Evolutionary conservation across 768 basidiomycete species (phyloP).

Genomic region (Leccinum longicurvipes): DNA sequence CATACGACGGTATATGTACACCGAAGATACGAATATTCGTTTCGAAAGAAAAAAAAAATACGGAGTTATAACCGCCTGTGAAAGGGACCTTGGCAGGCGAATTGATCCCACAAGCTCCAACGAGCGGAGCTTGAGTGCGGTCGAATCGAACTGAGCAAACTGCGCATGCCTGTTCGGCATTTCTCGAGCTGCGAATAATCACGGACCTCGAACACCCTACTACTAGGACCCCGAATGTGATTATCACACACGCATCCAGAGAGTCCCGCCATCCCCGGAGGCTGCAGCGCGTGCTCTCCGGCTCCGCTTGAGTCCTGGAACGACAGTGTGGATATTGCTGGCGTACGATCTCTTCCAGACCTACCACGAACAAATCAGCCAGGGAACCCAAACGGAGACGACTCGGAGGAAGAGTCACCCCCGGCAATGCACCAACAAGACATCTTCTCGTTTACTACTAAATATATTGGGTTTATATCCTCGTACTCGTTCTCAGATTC

Average conservation of each 20-base stretch:
- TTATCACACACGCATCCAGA: too few species aligned
- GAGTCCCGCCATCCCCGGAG: background rate
- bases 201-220: conserved; percentile 8
- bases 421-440: background rate
- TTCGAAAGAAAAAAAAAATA: conserved; percentile 7
- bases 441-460: background rate
- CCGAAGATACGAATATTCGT: conserved; percentile 6
- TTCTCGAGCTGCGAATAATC: background rate
- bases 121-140: conserved; percentile 14
- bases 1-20: conserved; percentile 11
- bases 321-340: background rate
- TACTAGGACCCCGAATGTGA: background rate
- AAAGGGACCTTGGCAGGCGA: conserved; percentile 5
- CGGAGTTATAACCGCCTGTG: conserved; percentile 9
- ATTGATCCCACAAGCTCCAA: conserved; percentile 4
- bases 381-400: background rate
- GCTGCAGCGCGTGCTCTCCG: background rate
- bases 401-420: background rate
- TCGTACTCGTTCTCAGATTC: background rate
- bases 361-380: background rate
- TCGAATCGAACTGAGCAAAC: background rate
- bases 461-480: background rate
- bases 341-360: background rate
- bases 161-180: conserved; percentile 4
- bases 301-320: background rate